Evolutionary conservation across 2,329 filamentous ascomycete genomes (phyloP), one percentile per base, ranked within the genome.

Genomic region (Remersonia thermophila): DNA sequence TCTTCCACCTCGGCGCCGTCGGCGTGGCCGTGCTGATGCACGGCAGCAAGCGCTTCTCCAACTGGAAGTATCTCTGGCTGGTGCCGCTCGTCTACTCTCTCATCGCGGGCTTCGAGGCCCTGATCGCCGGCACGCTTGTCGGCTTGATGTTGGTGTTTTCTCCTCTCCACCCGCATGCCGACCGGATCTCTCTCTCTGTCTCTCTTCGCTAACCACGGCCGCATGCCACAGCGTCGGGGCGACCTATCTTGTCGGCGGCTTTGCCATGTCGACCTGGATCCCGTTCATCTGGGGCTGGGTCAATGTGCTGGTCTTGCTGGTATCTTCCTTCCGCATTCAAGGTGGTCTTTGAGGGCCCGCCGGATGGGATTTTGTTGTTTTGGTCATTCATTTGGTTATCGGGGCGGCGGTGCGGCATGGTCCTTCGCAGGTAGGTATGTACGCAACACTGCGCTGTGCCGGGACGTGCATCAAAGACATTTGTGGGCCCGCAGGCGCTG

Each of bases 251-350:
- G 73, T 80, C 2, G 87, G 85, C 30, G 84, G 80, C 58, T 93
- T 89, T 55, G 69, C 77, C 50, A 91, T 94, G 85, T 89, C 85
- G 31, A 94, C 87, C 0, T 94, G 86, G 86, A 83, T 93, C 35
- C 87, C 87, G 0, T 81, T 91, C 51, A 71, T 87, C 15, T 94
- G 87, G 87, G 83, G 77, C 1, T 70, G 83, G 52, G 80, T 89
- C 56, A 93, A 85, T 55, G 77, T 89, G 8, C 57, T 94, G 32
- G 71, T 93, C 20, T 64, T 95, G 31, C 76, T 94, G 33, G 66
- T 93, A 43, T 91, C 85, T 4, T 91, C 84, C 3, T 94, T 94
- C 56, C 83, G 85, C n/a, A 87, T 93, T 35, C 85, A 93, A 54
- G 85, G 86, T 33, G 86, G 83, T 27, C 67, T 94, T 42, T 94